Conservation (phyloP, 257 asterid genomes). For the Solanum appendiculatum region DNA sequence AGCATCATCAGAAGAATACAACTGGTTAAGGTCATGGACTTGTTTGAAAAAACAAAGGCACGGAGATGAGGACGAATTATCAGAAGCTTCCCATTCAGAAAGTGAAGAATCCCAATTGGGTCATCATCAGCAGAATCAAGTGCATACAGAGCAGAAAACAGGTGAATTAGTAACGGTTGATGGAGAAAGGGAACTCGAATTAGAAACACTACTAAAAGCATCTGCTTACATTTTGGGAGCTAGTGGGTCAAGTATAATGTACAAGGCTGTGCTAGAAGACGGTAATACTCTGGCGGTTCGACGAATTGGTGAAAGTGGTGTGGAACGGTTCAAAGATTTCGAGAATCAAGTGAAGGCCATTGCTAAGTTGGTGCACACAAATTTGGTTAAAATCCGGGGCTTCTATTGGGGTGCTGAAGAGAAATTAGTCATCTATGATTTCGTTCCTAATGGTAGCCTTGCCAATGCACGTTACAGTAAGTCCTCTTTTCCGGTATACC, state of each 20-base stretch:
- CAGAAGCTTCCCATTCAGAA: conserved; percentile 39
- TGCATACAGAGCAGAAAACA: conserved; percentile 32
- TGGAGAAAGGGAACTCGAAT: conserved; percentile 72
- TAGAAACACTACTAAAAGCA: conserved; percentile 81
- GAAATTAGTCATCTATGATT: conserved; percentile 87
- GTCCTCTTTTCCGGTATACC: conserved; percentile 9
- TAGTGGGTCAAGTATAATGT: conserved; percentile 87
- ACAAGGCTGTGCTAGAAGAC: conserved; percentile 89
- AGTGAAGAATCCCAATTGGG: conserved; percentile 5
- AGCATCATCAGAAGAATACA: conserved; percentile 37
- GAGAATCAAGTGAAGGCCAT: conserved; percentile 70
- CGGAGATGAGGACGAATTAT: conserved; percentile 23
- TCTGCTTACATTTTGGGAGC: conserved; percentile 91
- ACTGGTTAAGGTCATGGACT: conserved; percentile 71
- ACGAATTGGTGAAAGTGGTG: conserved; percentile 75
- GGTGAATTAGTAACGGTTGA: conserved; percentile 78
- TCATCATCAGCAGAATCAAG: conserved; percentile 4
- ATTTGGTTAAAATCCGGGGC: conserved; percentile 73
- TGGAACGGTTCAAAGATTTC: conserved; percentile 80
- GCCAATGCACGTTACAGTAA: conserved; percentile 85
- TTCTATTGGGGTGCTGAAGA: conserved; percentile 94
- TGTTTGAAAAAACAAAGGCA: conserved; percentile 45
- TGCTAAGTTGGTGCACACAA: conserved; percentile 78
- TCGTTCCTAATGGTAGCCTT: conserved; percentile 90
- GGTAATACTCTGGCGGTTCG: conserved; percentile 80